Evolutionary conservation across 495 filamentous ascomycete genomes (phyloP), one percentile per base, ranked within the genome.

Genomic region (Penicillium cosmopolitanum): DNA sequence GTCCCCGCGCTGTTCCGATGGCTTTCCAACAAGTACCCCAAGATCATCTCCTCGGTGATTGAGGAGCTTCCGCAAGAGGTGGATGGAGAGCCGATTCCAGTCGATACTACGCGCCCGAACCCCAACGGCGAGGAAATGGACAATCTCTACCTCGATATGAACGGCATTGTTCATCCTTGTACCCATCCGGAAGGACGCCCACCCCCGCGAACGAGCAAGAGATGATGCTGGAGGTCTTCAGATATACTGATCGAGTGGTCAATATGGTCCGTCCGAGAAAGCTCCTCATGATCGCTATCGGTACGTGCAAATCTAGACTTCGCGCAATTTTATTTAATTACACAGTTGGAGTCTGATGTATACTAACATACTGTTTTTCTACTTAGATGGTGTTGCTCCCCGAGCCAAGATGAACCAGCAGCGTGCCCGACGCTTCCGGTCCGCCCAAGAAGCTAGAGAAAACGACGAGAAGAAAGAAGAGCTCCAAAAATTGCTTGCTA

Each of bases 61-160:
- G 95, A 99, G 76, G 91, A 97, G 47, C 80, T 83, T 58, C 87
- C 93, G 13, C 79, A 87, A 50, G 84, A 86, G 55, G 80, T 97
- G 67, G 86, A 93, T 80, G 94, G 91, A 63, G 78, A 87, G 40
- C 82, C 86, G 62, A 85, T 96, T 34, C 96, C 95, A 2, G 84
- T 98, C 43, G 92, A 98, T 67, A 83, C 81, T 18, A 89, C 87
- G n/a, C 76, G 82, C 28, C 86, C 91, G 2, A 99, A 99, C 73
- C 95, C 95, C 6, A 99, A 99, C 77, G 93, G 93, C 73, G 95
- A 97, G 74, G 93, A 98, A 71, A 90, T 94, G 66, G 94, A 99
- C 74, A 99, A 98, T 69, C 82, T 99, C 3, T 99, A 98, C 68
- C 85, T 99, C 53, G 95, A 99, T 69, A 98, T 99, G 95, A 99